These are phyloP conservation scores for Talaromyces sp. DNA, from an alignment of 2,329 filamentous ascomycete genomes.

Conservation along the genomic window DNA sequence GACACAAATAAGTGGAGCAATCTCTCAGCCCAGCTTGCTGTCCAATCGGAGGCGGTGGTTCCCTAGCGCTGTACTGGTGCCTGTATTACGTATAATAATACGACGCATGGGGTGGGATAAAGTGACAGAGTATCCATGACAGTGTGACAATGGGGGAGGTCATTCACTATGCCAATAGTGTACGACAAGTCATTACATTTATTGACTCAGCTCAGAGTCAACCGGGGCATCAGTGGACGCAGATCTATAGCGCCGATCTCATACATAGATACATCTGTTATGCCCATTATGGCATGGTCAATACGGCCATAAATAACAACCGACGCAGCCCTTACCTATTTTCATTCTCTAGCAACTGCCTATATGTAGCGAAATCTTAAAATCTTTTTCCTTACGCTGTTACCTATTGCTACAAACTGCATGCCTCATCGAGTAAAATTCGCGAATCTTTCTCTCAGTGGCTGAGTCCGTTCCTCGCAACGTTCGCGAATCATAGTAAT, in stretches of 20 bases:
- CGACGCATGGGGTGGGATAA: background rate
- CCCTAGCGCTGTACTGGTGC: background rate
- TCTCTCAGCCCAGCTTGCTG: background rate
- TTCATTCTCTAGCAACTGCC: background rate
- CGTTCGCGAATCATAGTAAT: no score
- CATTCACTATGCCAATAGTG: background rate
- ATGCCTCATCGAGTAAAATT: background rate
- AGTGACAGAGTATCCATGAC: background rate
- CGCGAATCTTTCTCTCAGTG: background rate
- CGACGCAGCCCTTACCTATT: background rate
- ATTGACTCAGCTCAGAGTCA: background rate
- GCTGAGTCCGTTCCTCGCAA: background rate
- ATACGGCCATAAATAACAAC: background rate
- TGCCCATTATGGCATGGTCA: background rate
- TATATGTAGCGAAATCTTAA: background rate
- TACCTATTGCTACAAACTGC: background rate
- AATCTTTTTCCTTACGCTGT: background rate
- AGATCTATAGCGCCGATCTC: conserved; percentile 1
- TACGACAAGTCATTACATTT: background rate
- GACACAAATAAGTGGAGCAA: background rate
- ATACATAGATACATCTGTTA: background rate
- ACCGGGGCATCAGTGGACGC: background rate
- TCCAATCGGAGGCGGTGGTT: background rate
- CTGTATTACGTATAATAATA: background rate
- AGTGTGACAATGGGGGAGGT: background rate